These are phyloP conservation scores for Solanum phureja DNA, from an alignment of 257 asterid species.

Conservation along the genomic window DNA sequence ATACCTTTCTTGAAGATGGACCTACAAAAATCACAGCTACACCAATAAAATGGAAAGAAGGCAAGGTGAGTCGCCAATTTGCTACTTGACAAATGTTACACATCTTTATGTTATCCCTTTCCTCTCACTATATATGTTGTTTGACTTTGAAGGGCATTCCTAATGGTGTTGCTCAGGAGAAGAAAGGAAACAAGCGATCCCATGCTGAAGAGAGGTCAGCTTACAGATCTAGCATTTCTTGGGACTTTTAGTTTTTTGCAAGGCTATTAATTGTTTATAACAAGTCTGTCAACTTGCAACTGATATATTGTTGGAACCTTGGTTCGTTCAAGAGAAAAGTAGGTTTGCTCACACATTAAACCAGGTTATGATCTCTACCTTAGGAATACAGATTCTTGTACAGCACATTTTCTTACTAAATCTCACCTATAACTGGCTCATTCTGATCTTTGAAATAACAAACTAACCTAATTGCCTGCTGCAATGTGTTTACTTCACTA, in stretches of 20 bases:
- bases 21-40: constrained; percentile 70
- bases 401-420: background rate
- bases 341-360: background rate
- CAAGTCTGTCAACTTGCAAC: background rate
- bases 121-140: background rate
- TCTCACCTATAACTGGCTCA: background rate
- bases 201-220: constrained; percentile 75
- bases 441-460: background rate
- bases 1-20: constrained; percentile 82
- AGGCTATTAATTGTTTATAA: background rate
- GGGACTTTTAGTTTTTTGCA: background rate
- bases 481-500: background rate
- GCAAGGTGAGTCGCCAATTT: constrained; percentile 50
- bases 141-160: constrained; percentile 56
- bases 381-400: background rate
- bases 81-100: background rate
- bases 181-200: constrained; percentile 73
- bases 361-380: background rate
- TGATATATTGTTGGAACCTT: background rate
- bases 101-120: background rate
- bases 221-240: background rate
- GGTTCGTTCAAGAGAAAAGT: background rate
- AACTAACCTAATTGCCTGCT: background rate
- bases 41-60: constrained; percentile 88
- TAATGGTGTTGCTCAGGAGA: constrained; percentile 68